phyloP scores from a whole-genome alignment of 2,329 filamentous ascomycete genomes.

The Cadophora gregata region DNA sequence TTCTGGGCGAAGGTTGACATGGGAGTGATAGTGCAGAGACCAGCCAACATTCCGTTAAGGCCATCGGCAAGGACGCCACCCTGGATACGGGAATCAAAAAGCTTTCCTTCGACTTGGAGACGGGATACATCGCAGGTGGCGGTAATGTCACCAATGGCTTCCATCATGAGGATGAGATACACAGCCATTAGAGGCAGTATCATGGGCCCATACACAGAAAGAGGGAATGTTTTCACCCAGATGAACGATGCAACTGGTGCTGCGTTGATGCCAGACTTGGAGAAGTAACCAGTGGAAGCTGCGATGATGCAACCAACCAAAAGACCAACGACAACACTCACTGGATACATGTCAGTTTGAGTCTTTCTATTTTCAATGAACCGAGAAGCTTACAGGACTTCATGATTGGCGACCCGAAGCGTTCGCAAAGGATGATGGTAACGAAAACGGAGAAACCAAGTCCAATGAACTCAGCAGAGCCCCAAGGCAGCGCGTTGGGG shows the following conservation, averaged over 20 bases:
- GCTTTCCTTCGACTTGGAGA: constrained; percentile 72
- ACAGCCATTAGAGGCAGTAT: constrained; percentile 74
- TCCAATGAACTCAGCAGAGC: constrained; percentile 77
- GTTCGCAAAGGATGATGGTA: constrained; percentile 80
- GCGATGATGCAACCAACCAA: constrained; percentile 80
- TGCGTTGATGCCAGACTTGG: constrained; percentile 70
- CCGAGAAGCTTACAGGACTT: constrained; percentile 50
- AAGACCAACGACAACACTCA: constrained; percentile 71
- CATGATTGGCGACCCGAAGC: constrained; percentile 84
- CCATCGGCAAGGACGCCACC: constrained; percentile 81
- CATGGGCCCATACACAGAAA: constrained; percentile 73
- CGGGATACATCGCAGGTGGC: constrained; percentile 82
- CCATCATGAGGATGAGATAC: constrained; percentile 76
- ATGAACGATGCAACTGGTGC: constrained; percentile 77
- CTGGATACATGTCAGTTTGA: constrained; percentile 18
- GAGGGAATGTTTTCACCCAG: constrained; percentile 79
- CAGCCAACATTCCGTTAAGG: constrained; percentile 75
- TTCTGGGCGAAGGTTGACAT: constrained; percentile 85
- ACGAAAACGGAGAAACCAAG: constrained; percentile 82
- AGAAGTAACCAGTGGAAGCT: constrained; percentile 79
- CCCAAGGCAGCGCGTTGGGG: constrained; percentile 78
- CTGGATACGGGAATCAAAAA: constrained; percentile 79
- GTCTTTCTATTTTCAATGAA: not conserved
- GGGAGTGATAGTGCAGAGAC: constrained; percentile 79
- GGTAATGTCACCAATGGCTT: constrained; percentile 81